Percentiles rank a stretch among this genome's conserved stretches.
Conservation (phyloP, 345 rosid genomes). For the Moringa oleifera region DNA sequence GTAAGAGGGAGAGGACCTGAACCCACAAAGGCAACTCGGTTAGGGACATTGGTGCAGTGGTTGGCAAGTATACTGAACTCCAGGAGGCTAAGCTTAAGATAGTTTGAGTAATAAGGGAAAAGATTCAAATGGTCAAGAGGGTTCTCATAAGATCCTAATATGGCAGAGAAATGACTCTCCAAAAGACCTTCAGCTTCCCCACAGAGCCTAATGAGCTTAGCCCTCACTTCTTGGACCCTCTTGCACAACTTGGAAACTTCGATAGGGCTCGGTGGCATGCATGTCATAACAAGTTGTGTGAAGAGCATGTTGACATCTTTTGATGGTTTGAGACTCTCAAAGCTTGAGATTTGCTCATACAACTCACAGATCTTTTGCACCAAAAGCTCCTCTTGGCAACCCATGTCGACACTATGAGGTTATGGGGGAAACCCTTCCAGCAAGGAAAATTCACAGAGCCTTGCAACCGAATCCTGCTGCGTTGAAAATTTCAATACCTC, state of each 20-base stretch:
- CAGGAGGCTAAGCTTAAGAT: constrained; percentile 71
- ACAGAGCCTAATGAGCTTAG: constrained; percentile 64
- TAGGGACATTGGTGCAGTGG: constrained; percentile 34
- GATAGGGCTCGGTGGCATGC: constrained; percentile 73
- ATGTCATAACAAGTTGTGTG: constrained; percentile 67
- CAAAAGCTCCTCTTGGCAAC: constrained; percentile 53
- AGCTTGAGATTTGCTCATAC: constrained; percentile 63
- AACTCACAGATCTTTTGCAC: constrained; percentile 47
- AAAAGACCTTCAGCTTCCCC: constrained; percentile 75
- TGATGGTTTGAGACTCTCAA: constrained; percentile 63
- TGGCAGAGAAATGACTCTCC: constrained; percentile 62
- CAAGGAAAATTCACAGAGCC: too few relatives aligned
- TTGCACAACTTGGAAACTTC: constrained; percentile 60
- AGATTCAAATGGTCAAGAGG: constrained; percentile 60
- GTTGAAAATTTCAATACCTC: too few relatives aligned
- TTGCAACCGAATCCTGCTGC: too few relatives aligned
- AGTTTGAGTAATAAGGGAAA: constrained; percentile 82
- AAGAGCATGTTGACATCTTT: constrained; percentile 81
- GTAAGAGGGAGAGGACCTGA: constrained; percentile 92
- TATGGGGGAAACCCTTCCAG: background rate
- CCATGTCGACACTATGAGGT: constrained; percentile 80
- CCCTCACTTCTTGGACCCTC: constrained; percentile 54
- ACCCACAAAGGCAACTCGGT: constrained; percentile 72
- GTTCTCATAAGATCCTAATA: constrained; percentile 53
- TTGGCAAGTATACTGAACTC: constrained; percentile 55